Base-by-base conservation (phyloP, 257 asterid species). In the Gentiana macrophylla region DNA sequence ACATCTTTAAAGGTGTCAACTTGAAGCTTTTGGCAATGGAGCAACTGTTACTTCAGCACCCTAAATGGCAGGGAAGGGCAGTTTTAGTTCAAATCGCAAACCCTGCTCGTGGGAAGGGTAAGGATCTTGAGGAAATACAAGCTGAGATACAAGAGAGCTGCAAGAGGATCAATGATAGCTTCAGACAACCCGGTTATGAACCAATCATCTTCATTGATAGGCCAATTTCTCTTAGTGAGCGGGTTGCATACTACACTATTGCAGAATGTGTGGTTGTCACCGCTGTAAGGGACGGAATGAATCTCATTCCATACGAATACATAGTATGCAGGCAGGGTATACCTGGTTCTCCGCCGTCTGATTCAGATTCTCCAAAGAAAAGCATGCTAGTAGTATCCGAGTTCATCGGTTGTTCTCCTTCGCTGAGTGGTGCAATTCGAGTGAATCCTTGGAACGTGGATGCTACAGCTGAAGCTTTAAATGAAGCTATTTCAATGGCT, bases 201-300 rank as follows among this genome's bases (percentile, higher is more conserved):
- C 83, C 83, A 6, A 60, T 77, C 5, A 71, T 77, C 62, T 77
- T 62, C 49, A 67, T 77, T 11, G 77, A 68, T 41, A 65, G 65
- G 6, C 65, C 77, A 1, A 75, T 77, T 47, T 77, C 83, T n/a
- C 79, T 71, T n/a, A 38, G 64, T 52, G 83, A 77, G 47, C 67
- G 77, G 38, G 74, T 66, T 33, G 83, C 83, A 51, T 77, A 77
- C 53, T 77, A 64, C 64, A 52, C 73, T 10, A 49, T 64, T 36
- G 83, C 83, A 4, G 80, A 77, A 67, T 77, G 83, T 46, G 83
- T 74, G 4, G 77, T 58, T 32, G 83, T 77, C 24, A 70, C 79
- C 4, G 80, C 83, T 36, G 83, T 77, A 32, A 65, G 83, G 59
- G 83, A 77, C 49, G 83, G 83, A 50, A 73, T 77, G 83, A 77